phyloP scores from a whole-genome alignment of 257 asterid species.

The Misopates orontium region DNA sequence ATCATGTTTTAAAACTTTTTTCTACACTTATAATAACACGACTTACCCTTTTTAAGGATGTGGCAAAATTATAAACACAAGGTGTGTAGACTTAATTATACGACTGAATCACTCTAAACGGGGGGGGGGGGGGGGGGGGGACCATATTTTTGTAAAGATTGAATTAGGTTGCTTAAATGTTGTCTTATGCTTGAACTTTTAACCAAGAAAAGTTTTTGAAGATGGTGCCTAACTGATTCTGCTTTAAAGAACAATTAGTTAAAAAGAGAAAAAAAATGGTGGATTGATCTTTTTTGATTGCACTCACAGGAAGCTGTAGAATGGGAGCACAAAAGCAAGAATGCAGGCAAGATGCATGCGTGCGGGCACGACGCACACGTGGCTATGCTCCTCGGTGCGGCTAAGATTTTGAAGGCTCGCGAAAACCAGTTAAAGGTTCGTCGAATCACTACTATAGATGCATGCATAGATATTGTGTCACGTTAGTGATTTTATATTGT shows the following conservation, averaged over 20 bases:
- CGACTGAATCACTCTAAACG: background rate
- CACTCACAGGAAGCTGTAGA: slow-evolving; percentile 61
- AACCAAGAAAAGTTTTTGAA: background rate
- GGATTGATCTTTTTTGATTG: background rate
- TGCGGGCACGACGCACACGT: slow-evolving; percentile 83
- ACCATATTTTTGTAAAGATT: background rate
- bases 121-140: background rate
- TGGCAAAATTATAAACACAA: too few relatives aligned
- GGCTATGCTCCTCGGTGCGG: slow-evolving; percentile 76
- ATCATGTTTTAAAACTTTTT: too few relatives aligned
- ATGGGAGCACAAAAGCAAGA: slow-evolving; percentile 72
- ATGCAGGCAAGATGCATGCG: slow-evolving; percentile 74
- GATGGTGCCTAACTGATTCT: slow-evolving; percentile 12
- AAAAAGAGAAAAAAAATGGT: background rate
- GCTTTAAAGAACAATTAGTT: background rate
- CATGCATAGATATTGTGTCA: background rate
- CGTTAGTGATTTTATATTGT: too few relatives aligned
- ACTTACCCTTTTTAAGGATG: too few relatives aligned
- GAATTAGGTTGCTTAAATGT: background rate
- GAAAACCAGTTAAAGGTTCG: slow-evolving; percentile 53
- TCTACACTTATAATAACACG: too few relatives aligned
- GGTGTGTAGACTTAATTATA: too few relatives aligned
- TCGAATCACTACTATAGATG: background rate
- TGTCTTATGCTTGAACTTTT: background rate
- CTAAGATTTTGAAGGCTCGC: slow-evolving; percentile 59